Base-by-base conservation (phyloP, 257 asterid genomes). In the Solanum stenotomum region DNA sequence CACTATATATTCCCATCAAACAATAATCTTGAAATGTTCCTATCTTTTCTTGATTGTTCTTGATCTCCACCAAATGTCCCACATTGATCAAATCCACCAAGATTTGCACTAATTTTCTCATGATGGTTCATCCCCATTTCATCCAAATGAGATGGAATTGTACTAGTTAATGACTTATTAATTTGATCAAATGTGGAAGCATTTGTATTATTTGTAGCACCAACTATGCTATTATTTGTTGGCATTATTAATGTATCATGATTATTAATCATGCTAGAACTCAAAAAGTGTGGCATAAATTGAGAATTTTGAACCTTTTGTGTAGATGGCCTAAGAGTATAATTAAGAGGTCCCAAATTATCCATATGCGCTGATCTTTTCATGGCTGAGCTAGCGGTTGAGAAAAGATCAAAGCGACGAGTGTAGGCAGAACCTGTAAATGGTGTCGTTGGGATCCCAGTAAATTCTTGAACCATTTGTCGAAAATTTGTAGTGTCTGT, bases 271-370 rank as follows among this genome's bases (percentile, higher is more conserved):
- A 84, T 22, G 92, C 27, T 76, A 89, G 93, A 65, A 88, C 91
- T 71, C 74, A 89, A 49, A 65, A 74, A 75, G 4, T 84, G 89
- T 2, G 89, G 70, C 31, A 84, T 42, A 70, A 87, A 75, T 33
- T 78, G 88, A 34, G 89, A 81, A 70, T 86, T 83, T 10, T 85
- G 89, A 34, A 49, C 71, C 74, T 90, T 93, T 35, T 92, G 92
- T 3, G 94, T 90, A 1, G 96, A 87, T 49, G 97, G 94, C 84
- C 94, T 87, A 35, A 92, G 87, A 10, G 95, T 93, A 74, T 91
- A 93, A 0, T 52, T 52, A 52, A 52, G 63, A 52, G 63, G 63
- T 52, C 92, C 92, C 25, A 91, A 61, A 7, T 85, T 40, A 68
- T 92, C 94, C 25, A 92, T 68, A 75, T 91, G 89, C 22, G 88